Evolutionary conservation across 2,329 filamentous ascomycete genomes (phyloP).

Genomic region (Stemphylium lycopersici): DNA sequence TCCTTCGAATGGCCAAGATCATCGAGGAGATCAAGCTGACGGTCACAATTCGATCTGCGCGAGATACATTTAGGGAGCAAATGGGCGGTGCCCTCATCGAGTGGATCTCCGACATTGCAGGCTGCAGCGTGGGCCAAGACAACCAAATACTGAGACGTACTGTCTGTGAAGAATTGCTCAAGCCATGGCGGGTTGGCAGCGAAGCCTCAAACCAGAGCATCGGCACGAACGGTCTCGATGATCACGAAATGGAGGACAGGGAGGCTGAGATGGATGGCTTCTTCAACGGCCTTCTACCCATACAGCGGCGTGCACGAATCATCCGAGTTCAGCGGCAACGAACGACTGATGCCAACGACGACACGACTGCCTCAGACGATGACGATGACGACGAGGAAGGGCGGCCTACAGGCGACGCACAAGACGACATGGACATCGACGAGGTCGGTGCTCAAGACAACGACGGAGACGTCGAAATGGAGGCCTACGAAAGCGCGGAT

Average conservation of each 20-base stretch:
- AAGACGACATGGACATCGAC: constrained; percentile 57
- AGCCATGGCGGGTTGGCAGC: constrained; percentile 86
- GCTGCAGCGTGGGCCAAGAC: constrained; percentile 83
- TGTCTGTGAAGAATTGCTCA: constrained; percentile 90
- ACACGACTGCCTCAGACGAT: constrained; percentile 51
- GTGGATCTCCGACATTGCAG: constrained; percentile 92
- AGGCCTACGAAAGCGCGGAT: constrained; percentile 56
- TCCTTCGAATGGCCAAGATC: constrained; percentile 80
- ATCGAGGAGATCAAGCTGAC: constrained; percentile 97
- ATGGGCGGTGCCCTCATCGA: constrained; percentile 99
- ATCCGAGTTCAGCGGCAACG: constrained; percentile 33
- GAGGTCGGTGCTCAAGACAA: constrained; percentile 54
- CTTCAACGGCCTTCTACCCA: constrained; percentile 33
- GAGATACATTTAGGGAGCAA: constrained; percentile 95
- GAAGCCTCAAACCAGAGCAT: constrained; percentile 78
- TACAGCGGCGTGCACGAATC: constrained; percentile 36
- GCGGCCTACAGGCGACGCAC: constrained; percentile 47
- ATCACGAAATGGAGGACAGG: constrained; percentile 71
- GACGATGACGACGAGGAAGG: constrained; percentile 58
- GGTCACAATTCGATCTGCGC: constrained; percentile 88
- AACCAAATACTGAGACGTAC: constrained; percentile 77
- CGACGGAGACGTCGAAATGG: constrained; percentile 59
- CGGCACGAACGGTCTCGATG: constrained; percentile 79
- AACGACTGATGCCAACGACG: constrained; percentile 52
- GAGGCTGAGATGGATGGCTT: constrained; percentile 46